These are phyloP conservation scores for Clavispora vitiphila DNA, from an alignment of 805 yeast species.

Conservation along the genomic window DNA sequence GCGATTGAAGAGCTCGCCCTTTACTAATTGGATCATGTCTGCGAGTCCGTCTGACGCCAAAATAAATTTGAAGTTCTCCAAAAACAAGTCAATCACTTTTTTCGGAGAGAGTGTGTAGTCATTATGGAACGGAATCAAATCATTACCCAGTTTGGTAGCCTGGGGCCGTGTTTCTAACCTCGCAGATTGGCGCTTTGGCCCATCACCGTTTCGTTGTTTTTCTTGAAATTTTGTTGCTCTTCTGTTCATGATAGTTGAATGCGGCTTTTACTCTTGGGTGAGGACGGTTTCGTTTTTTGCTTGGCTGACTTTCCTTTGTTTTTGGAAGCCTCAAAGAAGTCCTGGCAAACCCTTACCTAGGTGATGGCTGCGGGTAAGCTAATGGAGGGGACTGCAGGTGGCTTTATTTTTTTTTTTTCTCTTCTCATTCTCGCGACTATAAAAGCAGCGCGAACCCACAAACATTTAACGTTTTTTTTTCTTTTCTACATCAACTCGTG, in stretches of 20 bases:
- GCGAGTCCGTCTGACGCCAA: slow-evolving; percentile 33
- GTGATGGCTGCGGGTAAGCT: slow-evolving; percentile 1
- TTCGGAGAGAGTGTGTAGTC: slow-evolving; percentile 28
- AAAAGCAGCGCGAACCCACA: neutral
- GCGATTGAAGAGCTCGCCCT: slow-evolving; percentile 62
- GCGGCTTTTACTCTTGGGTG: neutral
- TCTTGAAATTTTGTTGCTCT: slow-evolving; percentile 27
- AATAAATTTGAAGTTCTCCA: slow-evolving; percentile 26
- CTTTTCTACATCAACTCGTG: slow-evolving; percentile 48
- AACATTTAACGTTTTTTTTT: slow-evolving; percentile 3
- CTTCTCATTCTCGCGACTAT: neutral
- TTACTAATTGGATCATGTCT: slow-evolving; percentile 59
- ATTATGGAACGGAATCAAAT: slow-evolving; percentile 30
- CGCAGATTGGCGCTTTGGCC: neutral
- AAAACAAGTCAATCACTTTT: slow-evolving; percentile 34
- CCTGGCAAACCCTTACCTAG: neutral
- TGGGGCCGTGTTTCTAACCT: neutral
- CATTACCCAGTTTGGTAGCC: slow-evolving; percentile 7
- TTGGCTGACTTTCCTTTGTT: neutral
- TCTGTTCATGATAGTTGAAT: slow-evolving; percentile 21
- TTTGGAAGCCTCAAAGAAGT: neutral
- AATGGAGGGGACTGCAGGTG: neutral
- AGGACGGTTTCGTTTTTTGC: neutral
- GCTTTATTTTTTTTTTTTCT: neutral
- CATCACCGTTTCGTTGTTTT: slow-evolving; percentile 4